Percentiles rank a stretch among this genome's conserved stretches.
These are phyloP conservation scores for Hypomontagnella monticulosa DNA, from an alignment of 495 filamentous ascomycete genomes.

Conservation along the genomic window DNA sequence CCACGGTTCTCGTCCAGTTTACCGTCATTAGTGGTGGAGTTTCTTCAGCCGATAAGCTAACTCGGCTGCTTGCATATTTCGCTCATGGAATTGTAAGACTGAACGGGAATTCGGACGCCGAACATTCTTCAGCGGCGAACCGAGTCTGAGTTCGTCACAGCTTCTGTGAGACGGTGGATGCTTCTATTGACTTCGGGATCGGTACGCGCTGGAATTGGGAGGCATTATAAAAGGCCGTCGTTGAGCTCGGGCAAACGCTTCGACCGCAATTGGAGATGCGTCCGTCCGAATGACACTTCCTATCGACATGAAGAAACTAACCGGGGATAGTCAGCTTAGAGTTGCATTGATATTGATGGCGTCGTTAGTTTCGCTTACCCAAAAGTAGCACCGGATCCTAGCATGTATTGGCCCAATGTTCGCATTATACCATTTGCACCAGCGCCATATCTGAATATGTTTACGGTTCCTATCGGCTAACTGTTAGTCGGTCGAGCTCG, in stretches of 20 bases:
- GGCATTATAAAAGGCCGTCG: constrained; percentile 71
- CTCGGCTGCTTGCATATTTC: neutral
- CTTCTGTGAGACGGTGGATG: neutral
- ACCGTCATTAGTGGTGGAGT: constrained; percentile 2
- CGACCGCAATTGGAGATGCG: constrained; percentile 66
- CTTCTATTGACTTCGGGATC: constrained; percentile 41
- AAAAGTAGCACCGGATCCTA: constrained; percentile 95
- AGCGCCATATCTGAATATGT: constrained; percentile 92
- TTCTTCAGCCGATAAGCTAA: constrained; percentile 3
- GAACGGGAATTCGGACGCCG: neutral
- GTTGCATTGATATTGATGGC: neutral
- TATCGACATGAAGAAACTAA: constrained; percentile 98
- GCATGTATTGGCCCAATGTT: constrained; percentile 95
- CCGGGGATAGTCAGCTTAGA: constrained; percentile 28
- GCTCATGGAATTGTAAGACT: neutral
- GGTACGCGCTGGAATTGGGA: constrained; percentile 54
- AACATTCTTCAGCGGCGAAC: neutral
- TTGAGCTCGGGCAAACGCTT: constrained; percentile 69
- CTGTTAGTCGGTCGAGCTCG: constrained; percentile 36
- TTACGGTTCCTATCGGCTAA: constrained; percentile 74
- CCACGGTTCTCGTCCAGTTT: neutral
- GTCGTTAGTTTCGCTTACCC: constrained; percentile 68
- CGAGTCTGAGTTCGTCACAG: neutral
- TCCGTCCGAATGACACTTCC: constrained; percentile 95
- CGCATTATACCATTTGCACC: constrained; percentile 93